Evolutionary conservation across 352 stramenopile genomes (phyloP).

Genomic region (Phytophthora pini): DNA sequence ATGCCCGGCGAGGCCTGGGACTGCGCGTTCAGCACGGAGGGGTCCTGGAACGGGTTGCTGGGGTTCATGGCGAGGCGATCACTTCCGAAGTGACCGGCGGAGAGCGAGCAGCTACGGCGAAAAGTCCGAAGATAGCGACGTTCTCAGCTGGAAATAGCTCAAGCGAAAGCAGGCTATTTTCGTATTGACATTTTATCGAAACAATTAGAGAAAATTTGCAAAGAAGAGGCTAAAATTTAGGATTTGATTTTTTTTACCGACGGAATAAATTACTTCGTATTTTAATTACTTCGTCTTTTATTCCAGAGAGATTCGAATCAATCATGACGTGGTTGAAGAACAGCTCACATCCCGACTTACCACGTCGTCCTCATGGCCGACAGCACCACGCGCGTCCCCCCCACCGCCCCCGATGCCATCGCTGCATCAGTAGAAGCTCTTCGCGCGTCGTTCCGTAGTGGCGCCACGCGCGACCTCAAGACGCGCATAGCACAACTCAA

Average conservation of each 20-base stretch:
- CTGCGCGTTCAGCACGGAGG: slow-evolving; percentile 48
- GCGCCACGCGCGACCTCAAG: slow-evolving; percentile 52
- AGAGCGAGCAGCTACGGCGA: slow-evolving; percentile 4
- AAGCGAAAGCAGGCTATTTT: slow-evolving; percentile 3
- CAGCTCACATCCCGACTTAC: slow-evolving; percentile 5
- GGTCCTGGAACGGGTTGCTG: slow-evolving; percentile 48
- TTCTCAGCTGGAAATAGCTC: slow-evolving; percentile 1
- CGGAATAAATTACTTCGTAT: too few relatives aligned
- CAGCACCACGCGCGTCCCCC: slow-evolving; percentile 26
- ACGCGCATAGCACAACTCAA: slow-evolving; percentile 51
- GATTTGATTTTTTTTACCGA: too few relatives aligned
- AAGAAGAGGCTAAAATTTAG: neutral
- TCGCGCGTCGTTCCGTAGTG: slow-evolving; percentile 53
- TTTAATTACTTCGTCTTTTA: neutral
- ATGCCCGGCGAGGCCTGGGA: slow-evolving; percentile 22
- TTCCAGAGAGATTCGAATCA: neutral
- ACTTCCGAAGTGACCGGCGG: slow-evolving; percentile 23
- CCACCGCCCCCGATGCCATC: slow-evolving; percentile 46
- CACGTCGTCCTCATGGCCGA: slow-evolving; percentile 2
- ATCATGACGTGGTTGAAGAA: slow-evolving; percentile 44
- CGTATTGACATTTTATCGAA: neutral
- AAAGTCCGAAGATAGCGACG: slow-evolving; percentile 17
- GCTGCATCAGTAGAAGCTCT: slow-evolving; percentile 54
- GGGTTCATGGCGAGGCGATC: slow-evolving; percentile 32
- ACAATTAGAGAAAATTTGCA: slow-evolving; percentile 1